These are phyloP conservation scores for Colletotrichum tofieldiae DNA, from an alignment of 2,329 filamentous ascomycete genomes.

Conservation along the genomic window DNA sequence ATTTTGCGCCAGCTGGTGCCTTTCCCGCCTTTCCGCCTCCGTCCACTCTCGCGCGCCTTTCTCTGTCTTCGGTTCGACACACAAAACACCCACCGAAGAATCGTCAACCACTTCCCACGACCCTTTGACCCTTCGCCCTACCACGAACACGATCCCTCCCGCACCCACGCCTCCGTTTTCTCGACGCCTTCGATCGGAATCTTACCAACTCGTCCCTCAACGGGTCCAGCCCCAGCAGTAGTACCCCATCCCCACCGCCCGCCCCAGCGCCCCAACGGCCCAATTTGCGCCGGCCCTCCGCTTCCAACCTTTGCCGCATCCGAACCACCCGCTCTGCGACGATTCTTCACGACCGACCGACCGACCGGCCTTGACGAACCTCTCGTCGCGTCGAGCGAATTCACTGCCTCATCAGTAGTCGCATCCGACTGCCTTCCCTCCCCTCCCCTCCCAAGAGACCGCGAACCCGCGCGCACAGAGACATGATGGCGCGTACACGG, in stretches of 20 bases:
- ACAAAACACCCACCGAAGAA: constrained; percentile 22
- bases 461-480: constrained; percentile 2
- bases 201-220: too few relatives aligned
- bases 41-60: constrained; percentile 3
- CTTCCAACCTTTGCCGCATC: constrained; percentile 30
- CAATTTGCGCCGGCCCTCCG: constrained; percentile 42
- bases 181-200: background rate
- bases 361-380: background rate
- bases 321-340: constrained; percentile 35
- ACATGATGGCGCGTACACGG: constrained; percentile 56
- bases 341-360: background rate
- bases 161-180: background rate
- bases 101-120: constrained; percentile 16
- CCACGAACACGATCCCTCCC: background rate
- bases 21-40: constrained; percentile 9
- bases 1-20: constrained; percentile 8
- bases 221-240: background rate
- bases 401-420: background rate
- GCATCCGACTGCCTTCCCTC: background rate
- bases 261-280: constrained; percentile 15
- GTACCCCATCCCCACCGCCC: background rate
- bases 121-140: constrained; percentile 12
- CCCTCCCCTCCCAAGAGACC: background rate
- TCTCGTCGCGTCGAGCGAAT: background rate
- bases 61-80: constrained; percentile 28